Percentiles rank a stretch among this genome's conserved stretches.
Conservation (phyloP, 2,329 filamentous ascomycete genomes). For the Phaeosphaeriaceae sp. region DNA sequence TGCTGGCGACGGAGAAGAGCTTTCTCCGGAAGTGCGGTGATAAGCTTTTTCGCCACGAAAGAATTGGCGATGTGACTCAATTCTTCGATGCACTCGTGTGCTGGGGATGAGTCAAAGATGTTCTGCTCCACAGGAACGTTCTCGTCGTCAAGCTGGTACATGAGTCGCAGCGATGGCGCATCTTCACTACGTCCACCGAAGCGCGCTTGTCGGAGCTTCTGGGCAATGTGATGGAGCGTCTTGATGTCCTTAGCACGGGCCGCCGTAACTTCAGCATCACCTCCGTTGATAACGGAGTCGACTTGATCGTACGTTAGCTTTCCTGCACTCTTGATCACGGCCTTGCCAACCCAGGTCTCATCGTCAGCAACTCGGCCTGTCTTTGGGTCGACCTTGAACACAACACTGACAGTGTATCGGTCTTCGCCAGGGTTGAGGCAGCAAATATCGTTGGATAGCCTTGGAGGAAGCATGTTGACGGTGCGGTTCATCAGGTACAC, state of each 20-base stretch:
- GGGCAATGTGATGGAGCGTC: slow-evolving; percentile 78
- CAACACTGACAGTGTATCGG: slow-evolving; percentile 87
- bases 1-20: slow-evolving; percentile 88
- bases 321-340: slow-evolving; percentile 88
- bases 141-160: slow-evolving; percentile 96
- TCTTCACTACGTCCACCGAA: slow-evolving; percentile 80
- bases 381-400: slow-evolving; percentile 86
- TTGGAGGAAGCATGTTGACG: slow-evolving; percentile 85
- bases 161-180: slow-evolving; percentile 83
- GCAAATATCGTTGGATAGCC: slow-evolving; percentile 85
- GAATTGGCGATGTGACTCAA: slow-evolving; percentile 91
- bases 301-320: slow-evolving; percentile 87
- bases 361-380: slow-evolving; percentile 82
- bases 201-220: slow-evolving; percentile 88
- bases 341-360: slow-evolving; percentile 92
- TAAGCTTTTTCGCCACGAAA: slow-evolving; percentile 85
- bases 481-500: slow-evolving; percentile 92
- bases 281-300: slow-evolving; percentile 77
- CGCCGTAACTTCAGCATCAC: slow-evolving; percentile 69
- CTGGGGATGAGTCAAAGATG: slow-evolving; percentile 88
- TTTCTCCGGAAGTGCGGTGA: slow-evolving; percentile 82
- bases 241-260: slow-evolving; percentile 79
- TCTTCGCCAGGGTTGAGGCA: slow-evolving; percentile 87
- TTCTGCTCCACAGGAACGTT: slow-evolving; percentile 97
- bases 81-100: slow-evolving; percentile 94